These are phyloP conservation scores for Gynostemma pentaphyllum DNA, from an alignment of 306 rosid genomes.

Conservation along the genomic window DNA sequence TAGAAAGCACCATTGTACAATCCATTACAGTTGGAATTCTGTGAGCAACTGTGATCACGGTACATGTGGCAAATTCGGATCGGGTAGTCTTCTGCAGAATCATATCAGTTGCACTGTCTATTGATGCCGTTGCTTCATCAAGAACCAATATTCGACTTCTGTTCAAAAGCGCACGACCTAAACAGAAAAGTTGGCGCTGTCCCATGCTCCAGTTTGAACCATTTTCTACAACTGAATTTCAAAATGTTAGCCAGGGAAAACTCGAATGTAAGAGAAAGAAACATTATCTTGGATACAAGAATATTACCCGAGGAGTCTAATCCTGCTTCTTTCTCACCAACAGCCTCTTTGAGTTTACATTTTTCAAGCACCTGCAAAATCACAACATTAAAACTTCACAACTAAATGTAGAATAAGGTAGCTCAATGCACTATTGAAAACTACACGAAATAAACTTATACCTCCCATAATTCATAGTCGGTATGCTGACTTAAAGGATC, in stretches of 20 bases:
- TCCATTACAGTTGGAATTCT: constrained; percentile 96
- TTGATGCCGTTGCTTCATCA: constrained; percentile 93
- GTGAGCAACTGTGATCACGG: constrained; percentile 83
- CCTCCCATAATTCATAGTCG: constrained; percentile 81
- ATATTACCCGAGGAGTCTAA: constrained; percentile 57
- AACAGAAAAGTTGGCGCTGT: constrained; percentile 73
- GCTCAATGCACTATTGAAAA: too few species aligned
- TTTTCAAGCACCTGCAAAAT: constrained; percentile 62
- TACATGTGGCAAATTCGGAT: constrained; percentile 57
- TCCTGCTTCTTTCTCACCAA: constrained; percentile 56
- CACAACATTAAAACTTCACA: too few species aligned
- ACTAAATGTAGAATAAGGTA: not conserved
- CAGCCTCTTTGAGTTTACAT: constrained; percentile 64
- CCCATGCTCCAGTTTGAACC: constrained; percentile 99
- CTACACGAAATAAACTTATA: constrained; percentile 11
- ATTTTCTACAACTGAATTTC: constrained; percentile 52
- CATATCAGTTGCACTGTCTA: constrained; percentile 84
- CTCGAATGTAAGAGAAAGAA: not conserved
- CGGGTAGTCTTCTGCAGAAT: constrained; percentile 78
- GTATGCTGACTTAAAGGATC: constrained; percentile 55
- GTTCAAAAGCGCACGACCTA: constrained; percentile 82
- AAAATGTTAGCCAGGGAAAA: not conserved
- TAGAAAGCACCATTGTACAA: constrained; percentile 81
- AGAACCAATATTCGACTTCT: constrained; percentile 73
- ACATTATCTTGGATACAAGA: too few species aligned